A percentile compares a stretch with the other conserved stretches of the same genome.
These are phyloP conservation scores for Saccharomycopsis malanga DNA, from an alignment of 805 yeast species.

Conservation along the genomic window DNA sequence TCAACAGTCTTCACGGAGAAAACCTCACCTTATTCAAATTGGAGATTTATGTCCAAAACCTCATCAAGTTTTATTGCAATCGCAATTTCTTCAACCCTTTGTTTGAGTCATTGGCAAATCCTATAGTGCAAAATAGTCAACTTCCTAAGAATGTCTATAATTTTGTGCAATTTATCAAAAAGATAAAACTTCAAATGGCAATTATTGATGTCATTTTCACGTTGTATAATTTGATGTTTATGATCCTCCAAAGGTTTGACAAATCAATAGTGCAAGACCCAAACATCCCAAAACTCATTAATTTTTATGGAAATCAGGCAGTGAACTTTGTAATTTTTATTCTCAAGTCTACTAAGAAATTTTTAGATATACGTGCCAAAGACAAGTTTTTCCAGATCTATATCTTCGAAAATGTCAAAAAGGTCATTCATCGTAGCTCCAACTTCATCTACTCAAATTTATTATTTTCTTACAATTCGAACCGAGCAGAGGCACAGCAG, in stretches of 20 bases:
- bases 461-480: slow-evolving; percentile 9
- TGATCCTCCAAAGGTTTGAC: slow-evolving; percentile 9
- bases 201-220: slow-evolving; percentile 20
- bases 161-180: slow-evolving; percentile 17
- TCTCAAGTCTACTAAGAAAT: slow-evolving; percentile 8
- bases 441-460: slow-evolving; percentile 17
- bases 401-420: slow-evolving; percentile 13
- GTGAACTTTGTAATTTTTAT: slow-evolving; percentile 18
- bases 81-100: slow-evolving; percentile 14
- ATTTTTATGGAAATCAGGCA: slow-evolving; percentile 19
- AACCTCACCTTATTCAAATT: slow-evolving; percentile 13
- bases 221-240: slow-evolving; percentile 15
- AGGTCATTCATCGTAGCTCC: slow-evolving; percentile 14
- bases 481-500: too few relatives aligned
- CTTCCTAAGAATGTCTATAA: slow-evolving; percentile 16
- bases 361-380: slow-evolving; percentile 16
- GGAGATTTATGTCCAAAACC: slow-evolving; percentile 16
- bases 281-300: slow-evolving; percentile 7
- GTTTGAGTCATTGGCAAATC: slow-evolving; percentile 16
- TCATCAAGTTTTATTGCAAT: slow-evolving; percentile 14
- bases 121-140: slow-evolving; percentile 19
- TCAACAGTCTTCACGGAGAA: slow-evolving; percentile 8
- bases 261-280: slow-evolving; percentile 5
- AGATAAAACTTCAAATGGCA: slow-evolving; percentile 16
- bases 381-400: slow-evolving; percentile 15